Conservation (phyloP, 768 basidiomycete species). For the Galerina marginata region DNA sequence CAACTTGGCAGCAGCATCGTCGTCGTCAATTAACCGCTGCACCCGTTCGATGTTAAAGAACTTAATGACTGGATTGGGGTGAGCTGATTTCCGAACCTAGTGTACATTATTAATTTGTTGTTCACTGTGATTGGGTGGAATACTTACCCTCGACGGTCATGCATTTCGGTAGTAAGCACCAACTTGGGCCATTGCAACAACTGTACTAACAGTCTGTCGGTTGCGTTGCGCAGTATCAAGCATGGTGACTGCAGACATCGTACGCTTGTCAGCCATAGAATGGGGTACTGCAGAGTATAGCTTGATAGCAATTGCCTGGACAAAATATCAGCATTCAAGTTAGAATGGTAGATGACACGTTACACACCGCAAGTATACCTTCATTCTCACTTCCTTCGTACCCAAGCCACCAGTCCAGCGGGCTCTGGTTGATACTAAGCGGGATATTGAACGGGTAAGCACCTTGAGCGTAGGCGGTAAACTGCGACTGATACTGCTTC, state of each 20-base stretch:
- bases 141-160: conserved; percentile 16
- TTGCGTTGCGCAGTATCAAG: conserved; percentile 36
- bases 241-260: conserved; percentile 38
- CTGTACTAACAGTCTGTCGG: conserved; percentile 28
- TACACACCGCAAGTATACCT: conserved; percentile 36
- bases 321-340: not conserved
- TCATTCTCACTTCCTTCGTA: conserved; percentile 28
- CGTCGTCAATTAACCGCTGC: conserved; percentile 23
- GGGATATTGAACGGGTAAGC: conserved; percentile 29
- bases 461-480: conserved; percentile 31
- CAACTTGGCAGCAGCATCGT: conserved; percentile 11
- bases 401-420: conserved; percentile 28
- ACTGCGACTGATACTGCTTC: conserved; percentile 27
- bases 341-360: not conserved
- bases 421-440: conserved; percentile 22
- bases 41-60: conserved; percentile 29
- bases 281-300: conserved; percentile 36
- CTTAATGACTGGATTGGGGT: conserved; percentile 26
- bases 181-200: conserved; percentile 31
- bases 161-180: conserved; percentile 19
- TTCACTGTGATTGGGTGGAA: not conserved
- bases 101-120: too few relatives aligned
- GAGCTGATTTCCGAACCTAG: conserved; percentile 22
- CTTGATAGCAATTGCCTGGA: conserved; percentile 37
- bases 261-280: conserved; percentile 45